These are phyloP conservation scores for Pseudocercospora fuligena DNA, from an alignment of 2,329 filamentous ascomycete species.

Conservation along the genomic window DNA sequence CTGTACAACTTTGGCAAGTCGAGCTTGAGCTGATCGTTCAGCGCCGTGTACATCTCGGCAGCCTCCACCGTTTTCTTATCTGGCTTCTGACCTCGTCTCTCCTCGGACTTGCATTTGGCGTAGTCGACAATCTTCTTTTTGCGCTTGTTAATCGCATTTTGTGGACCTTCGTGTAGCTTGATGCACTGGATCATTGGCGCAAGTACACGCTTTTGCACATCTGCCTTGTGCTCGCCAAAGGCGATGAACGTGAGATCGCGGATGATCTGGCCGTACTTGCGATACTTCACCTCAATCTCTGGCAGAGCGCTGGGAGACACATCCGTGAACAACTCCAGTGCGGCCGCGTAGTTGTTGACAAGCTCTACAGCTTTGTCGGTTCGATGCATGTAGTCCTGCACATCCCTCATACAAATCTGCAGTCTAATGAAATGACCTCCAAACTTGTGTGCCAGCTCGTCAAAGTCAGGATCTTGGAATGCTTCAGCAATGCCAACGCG, in stretches of 20 bases:
- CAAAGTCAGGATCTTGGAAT: conserved; percentile 81
- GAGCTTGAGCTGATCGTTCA: conserved; percentile 92
- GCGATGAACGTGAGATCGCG: conserved; percentile 83
- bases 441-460: conserved; percentile 81
- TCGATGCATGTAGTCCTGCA: conserved; percentile 89
- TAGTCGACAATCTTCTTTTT: conserved; percentile 91
- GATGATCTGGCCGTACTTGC: conserved; percentile 84
- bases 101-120: conserved; percentile 77
- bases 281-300: conserved; percentile 93
- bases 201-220: conserved; percentile 81
- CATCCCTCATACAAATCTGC: conserved; percentile 88
- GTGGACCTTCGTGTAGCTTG: conserved; percentile 79
- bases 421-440: conserved; percentile 90
- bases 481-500: conserved; percentile 67
- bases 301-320: conserved; percentile 71
- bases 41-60: conserved; percentile 84
- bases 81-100: conserved; percentile 79
- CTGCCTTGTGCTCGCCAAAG: conserved; percentile 75
- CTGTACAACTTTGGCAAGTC: conserved; percentile 84
- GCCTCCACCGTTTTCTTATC: conserved; percentile 84
- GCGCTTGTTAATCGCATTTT: conserved; percentile 89
- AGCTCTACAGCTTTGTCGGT: conserved; percentile 78
- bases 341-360: conserved; percentile 78
- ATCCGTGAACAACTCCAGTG: conserved; percentile 81
- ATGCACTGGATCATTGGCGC: conserved; percentile 81